Conservation (phyloP, 805 yeast species). For the Nadsonia fulvescens region DNA sequence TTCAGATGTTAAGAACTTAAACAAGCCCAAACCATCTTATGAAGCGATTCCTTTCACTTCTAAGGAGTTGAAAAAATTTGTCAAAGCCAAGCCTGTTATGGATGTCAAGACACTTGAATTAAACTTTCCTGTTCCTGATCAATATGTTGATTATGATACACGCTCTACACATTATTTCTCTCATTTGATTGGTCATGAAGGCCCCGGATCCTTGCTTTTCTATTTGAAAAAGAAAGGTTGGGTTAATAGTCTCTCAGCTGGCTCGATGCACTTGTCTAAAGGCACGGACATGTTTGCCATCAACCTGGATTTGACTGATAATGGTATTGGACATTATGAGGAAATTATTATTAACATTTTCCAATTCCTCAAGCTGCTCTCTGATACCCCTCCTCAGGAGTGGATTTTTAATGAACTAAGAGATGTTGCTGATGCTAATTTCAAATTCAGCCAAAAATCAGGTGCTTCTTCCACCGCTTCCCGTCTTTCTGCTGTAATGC, state of each 20-base stretch:
- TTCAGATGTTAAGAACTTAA: slow-evolving; percentile 37
- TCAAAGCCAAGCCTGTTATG: slow-evolving; percentile 67
- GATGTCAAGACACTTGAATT: slow-evolving; percentile 52
- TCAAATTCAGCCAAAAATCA: slow-evolving; percentile 65
- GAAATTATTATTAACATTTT: slow-evolving; percentile 42
- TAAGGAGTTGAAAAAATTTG: slow-evolving; percentile 32
- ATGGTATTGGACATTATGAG: slow-evolving; percentile 44
- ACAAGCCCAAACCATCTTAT: slow-evolving; percentile 23
- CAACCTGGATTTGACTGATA: slow-evolving; percentile 56
- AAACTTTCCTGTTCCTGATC: slow-evolving; percentile 60
- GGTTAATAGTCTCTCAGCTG: slow-evolving; percentile 67
- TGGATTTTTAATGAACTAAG: slow-evolving; percentile 70
- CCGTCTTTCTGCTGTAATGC: slow-evolving; percentile 40
- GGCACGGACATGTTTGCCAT: slow-evolving; percentile 54
- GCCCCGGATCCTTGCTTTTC: slow-evolving; percentile 64
- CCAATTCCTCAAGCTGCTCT: slow-evolving; percentile 53
- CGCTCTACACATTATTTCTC: slow-evolving; percentile 57
- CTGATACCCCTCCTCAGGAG: slow-evolving; percentile 40
- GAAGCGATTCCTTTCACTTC: slow-evolving; percentile 29
- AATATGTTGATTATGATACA: slow-evolving; percentile 42
- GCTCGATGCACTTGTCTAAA: slow-evolving; percentile 34
- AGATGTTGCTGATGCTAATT: slow-evolving; percentile 48
- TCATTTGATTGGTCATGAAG: slow-evolving; percentile 86
- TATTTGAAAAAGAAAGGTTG: slow-evolving; percentile 54
- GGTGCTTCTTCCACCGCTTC: slow-evolving; percentile 62